Conservation (phyloP, 345 rosid genomes). For the Viola odorata region DNA sequence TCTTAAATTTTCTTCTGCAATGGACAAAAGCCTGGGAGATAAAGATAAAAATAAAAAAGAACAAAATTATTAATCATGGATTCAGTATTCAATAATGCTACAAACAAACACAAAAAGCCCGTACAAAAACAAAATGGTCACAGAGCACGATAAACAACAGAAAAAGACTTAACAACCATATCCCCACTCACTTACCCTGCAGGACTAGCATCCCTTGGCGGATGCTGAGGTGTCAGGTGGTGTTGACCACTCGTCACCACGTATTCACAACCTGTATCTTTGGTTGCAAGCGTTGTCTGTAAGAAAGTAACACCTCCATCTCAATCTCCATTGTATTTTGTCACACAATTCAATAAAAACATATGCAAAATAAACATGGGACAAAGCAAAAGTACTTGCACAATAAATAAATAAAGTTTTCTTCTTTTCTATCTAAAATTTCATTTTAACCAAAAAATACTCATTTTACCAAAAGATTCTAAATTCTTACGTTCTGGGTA, state of each 20-base stretch:
- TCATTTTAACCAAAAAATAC: neutral
- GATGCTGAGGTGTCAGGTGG: slow-evolving; percentile 91
- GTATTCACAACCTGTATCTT: slow-evolving; percentile 98
- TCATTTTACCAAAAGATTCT: too few species aligned
- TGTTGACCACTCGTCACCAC: slow-evolving; percentile 98
- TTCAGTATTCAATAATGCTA: slow-evolving; percentile 10
- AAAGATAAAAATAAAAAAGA: too few species aligned
- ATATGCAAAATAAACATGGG: neutral
- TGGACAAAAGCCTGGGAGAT: slow-evolving; percentile 80
- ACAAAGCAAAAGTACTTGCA: neutral
- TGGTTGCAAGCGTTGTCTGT: slow-evolving; percentile 82
- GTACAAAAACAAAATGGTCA: slow-evolving; percentile 15
- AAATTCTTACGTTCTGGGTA: slow-evolving; percentile 60
- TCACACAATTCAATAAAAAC: neutral
- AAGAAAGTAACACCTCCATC: slow-evolving; percentile 22
- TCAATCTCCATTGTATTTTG: slow-evolving; percentile 2
- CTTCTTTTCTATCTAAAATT: slow-evolving; percentile 1
- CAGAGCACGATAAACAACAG: slow-evolving; percentile 24
- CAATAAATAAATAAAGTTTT: neutral
- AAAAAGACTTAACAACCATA: slow-evolving; percentile 42
- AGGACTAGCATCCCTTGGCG: slow-evolving; percentile 99
- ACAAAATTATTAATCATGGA: slow-evolving; percentile 23
- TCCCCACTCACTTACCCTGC: slow-evolving; percentile 88
- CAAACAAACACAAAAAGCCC: slow-evolving; percentile 4
- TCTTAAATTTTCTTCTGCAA: slow-evolving; percentile 99